Percentiles rank a stretch among this genome's conserved stretches.
phyloP scores from a whole-genome alignment of 169 alveolate species.

The Miamiensis avidus region DNA sequence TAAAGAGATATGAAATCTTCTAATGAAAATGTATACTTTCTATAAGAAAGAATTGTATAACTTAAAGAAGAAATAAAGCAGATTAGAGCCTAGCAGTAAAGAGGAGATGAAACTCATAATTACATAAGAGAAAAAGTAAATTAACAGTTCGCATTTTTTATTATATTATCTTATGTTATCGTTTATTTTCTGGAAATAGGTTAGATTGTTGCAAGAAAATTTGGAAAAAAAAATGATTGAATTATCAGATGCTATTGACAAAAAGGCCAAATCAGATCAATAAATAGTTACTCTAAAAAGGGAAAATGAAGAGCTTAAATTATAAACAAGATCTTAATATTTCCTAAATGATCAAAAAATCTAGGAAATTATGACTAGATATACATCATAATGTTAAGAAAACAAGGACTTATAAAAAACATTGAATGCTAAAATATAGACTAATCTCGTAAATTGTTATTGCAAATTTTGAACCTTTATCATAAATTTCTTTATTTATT shows the following conservation, averaged over 20 bases:
- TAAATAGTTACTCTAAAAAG: conserved; percentile 1
- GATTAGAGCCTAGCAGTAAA: background rate
- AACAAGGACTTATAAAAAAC: conserved; percentile 8
- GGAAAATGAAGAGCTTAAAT: conserved; percentile 8
- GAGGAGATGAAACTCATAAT: background rate
- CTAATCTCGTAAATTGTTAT: background rate
- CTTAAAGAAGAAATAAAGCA: conserved; percentile 10
- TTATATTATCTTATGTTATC: too few relatives aligned
- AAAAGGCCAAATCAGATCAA: background rate
- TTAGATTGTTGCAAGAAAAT: background rate
- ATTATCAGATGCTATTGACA: background rate
- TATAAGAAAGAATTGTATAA: conserved; percentile 19
- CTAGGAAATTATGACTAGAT: background rate
- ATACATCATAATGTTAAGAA: conserved; percentile 1
- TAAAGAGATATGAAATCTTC: conserved; percentile 25
- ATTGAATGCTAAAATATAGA: background rate
- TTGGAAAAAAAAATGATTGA: conserved; percentile 5
- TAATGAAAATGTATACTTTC: conserved; percentile 17
- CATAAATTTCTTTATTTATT: background rate
- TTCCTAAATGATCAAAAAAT: background rate
- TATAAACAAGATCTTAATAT: background rate
- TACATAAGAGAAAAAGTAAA: conserved; percentile 2
- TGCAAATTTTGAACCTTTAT: background rate
- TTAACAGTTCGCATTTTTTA: background rate
- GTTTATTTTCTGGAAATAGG: background rate